Evolutionary conservation across 2,329 filamentous ascomycete species (phyloP).

Genomic region (Colletotrichum abscissum): DNA sequence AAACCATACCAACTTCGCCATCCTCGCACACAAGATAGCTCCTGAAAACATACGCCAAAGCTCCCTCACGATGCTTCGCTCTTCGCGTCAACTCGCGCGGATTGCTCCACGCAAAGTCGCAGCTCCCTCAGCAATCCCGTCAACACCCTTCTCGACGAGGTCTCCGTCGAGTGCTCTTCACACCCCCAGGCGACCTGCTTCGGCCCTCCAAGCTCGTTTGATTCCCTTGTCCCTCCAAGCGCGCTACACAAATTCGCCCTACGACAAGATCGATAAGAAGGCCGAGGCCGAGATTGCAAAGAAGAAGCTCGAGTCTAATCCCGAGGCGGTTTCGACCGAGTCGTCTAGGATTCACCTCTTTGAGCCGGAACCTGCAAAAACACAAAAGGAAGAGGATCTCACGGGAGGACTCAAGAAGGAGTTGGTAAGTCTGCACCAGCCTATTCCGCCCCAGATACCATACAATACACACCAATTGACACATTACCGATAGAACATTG

Average conservation of each 20-base stretch:
- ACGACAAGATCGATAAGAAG: constrained; percentile 60
- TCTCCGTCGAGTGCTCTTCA: constrained; percentile 2
- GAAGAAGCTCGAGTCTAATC: constrained; percentile 67
- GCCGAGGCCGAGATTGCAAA: constrained; percentile 65
- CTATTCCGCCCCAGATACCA: background rate
- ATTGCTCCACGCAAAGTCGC: constrained; percentile 35
- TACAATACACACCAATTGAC: background rate
- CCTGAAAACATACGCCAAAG: too few species aligned
- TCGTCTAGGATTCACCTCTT: constrained; percentile 67
- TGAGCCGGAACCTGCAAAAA: constrained; percentile 47
- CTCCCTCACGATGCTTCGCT: constrained; percentile 44
- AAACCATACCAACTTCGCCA: background rate
- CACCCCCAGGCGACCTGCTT: constrained; percentile 30
- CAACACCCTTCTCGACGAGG: background rate
- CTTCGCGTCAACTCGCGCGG: constrained; percentile 40
- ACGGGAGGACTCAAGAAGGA: constrained; percentile 55
- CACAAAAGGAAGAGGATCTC: constrained; percentile 42
- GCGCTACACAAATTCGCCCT: constrained; percentile 41
- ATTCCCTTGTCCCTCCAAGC: constrained; percentile 15
- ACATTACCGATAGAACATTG: constrained; percentile 60
- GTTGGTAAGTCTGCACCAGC: constrained; percentile 62
- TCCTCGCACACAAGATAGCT: too few species aligned
- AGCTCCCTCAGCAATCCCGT: background rate
- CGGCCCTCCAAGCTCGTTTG: constrained; percentile 7
- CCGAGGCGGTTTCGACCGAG: constrained; percentile 68